Base-by-base conservation (phyloP, 139 green algal species). In the Tetradesmus lagerheimii region DNA sequence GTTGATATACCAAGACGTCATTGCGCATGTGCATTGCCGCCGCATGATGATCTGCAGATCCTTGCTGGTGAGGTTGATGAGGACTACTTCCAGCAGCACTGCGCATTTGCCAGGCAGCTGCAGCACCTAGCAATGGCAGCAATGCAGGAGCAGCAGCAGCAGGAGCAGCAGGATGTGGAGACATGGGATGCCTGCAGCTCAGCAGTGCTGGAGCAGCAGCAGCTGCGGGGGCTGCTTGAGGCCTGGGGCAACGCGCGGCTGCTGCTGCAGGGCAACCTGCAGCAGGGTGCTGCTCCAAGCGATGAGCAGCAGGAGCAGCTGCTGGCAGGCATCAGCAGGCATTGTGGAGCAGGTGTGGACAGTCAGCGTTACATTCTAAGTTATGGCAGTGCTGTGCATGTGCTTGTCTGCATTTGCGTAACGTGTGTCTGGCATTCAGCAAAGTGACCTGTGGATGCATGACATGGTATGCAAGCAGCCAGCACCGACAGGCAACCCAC, bases 31-130 rank as follows among this genome's bases (percentile, higher is more conserved):
- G 71, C 71, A 62, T 37, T 79, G 71, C n/a, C 14, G 27, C 12
- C 27, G 2, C 71, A 37, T 4, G 2, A 34, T 31, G 15, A 76
- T 14, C 80, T 43, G 45, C 71, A 88, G 83, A 53, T 88, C 43
- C 41, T 88, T 16, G 25, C 38, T 64, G 62, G 38, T 6, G 83
- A 80, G 23, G 38, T 88, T 29, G 64, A 88, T 66, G 83, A 88
- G 20, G 83, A 88, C 38, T 80, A 80, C 29, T 88, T 80, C 27
- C 62, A 88, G 27, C 83, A 80, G 83, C 64, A 80, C 38, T 53
- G 75, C 18, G 25, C 12, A 12, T 29, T 80, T 25, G 25, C 57
- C n/a, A 57, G 20, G 23, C 35, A 87, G 23, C n/a, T 87, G 82
- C 53, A 87, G 57, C 57, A n/a, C 38, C 53, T 87, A 23, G 20